These are phyloP conservation scores for Arctostaphylos glauca DNA, from an alignment of 148 eudicot species.

Conservation along the genomic window DNA sequence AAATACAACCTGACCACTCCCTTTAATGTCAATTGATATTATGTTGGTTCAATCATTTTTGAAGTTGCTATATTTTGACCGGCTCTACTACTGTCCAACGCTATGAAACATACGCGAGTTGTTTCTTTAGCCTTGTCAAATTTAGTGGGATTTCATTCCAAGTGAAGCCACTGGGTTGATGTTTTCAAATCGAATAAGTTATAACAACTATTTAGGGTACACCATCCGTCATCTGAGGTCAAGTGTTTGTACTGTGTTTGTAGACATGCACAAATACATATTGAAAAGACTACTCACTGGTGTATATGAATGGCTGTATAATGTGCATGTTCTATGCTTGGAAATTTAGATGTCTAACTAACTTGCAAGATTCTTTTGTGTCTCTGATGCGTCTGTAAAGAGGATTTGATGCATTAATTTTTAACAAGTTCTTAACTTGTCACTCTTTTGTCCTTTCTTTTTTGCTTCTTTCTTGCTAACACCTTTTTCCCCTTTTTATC, in stretches of 20 bases:
- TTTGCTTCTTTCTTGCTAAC: neutral
- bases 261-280: neutral
- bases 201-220: neutral
- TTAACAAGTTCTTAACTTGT: too few species aligned
- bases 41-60: neutral
- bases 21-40: neutral
- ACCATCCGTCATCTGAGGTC: neutral
- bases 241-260: neutral
- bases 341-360: neutral
- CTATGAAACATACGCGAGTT: neutral
- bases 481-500: neutral
- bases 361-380: neutral
- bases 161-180: slow-evolving; percentile 1
- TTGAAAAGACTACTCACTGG: neutral
- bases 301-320: neutral
- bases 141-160: neutral
- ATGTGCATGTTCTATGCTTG: neutral
- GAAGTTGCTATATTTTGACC: neutral
- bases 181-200: neutral
- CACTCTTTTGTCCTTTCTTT: neutral
- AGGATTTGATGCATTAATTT: neutral
- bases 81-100: neutral
- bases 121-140: neutral
- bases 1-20: neutral
- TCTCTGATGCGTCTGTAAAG: neutral